Base-by-base conservation (phyloP, 2,329 filamentous ascomycete genomes). In the Fusarium poae region DNA sequence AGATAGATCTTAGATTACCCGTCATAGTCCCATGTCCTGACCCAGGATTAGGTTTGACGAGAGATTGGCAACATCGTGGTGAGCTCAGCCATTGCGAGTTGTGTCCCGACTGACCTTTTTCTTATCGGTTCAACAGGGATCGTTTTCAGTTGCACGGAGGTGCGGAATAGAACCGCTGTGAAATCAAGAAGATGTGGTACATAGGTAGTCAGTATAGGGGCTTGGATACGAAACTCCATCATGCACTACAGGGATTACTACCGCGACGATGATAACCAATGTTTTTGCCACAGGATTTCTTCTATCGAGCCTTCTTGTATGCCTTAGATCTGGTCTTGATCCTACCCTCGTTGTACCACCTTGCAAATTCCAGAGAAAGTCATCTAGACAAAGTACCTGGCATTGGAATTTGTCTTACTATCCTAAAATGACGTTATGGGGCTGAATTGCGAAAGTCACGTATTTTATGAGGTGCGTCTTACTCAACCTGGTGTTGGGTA, bases 381-480 rank as follows among this genome's bases (percentile, higher is more conserved):
- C 35, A 6, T 10, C 3, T 20, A 20, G 11, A 9, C 18, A 37
- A 20, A 5, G 6, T 6, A 15, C 30, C 4, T 6, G 10, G 13
- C 30, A 20, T 20, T 2, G 18, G 0, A 10, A 5, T n/a, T 20
- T 3, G 4, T 20, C 6, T 21, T 8, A 20, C 20, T 11, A 6
- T 0, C n/a, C 6, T 12, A 39, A 21, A 11, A 39, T 39, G n/a
- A 13, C n/a, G 6, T 20, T 8, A 39, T 13, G n/a, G 6, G 6
- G 10, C 35, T 13, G 12, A 13, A 20, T 5, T 20, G 1, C 32
- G 18, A 35, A 35, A 8, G 27, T 27, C 27, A 8, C 27, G 27
- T 6, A 27, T 27, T 9, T 27, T 27, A 27, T 8, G 8, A 27
- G 27, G 27, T 27, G 27, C 27, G 9, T 27, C 9, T 27, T 27